Evolutionary conservation across 305 asterid species (phyloP), one percentile per base, ranked within the genome.

Genomic region (Ilex paraguariensis): DNA sequence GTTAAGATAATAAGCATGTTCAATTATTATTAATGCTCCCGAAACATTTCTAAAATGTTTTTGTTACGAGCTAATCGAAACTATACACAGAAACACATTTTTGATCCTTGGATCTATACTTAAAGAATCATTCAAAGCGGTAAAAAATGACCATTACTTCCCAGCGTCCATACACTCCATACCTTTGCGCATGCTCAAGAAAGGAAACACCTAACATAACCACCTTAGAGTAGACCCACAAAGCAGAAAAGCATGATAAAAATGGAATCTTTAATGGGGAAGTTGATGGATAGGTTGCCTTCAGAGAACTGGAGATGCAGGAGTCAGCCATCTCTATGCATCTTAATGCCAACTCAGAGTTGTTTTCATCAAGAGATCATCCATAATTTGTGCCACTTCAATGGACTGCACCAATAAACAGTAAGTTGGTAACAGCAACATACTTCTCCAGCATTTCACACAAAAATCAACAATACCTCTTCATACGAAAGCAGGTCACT

Each of bases 221-320:
- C 81, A 84, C 96, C 80, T 93, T 90, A 67, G 99, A 90, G 79
- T 90, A 86, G 64, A 86, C 83, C 91, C 88, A 90, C 33, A 87
- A 71, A 66, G 95, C 91, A 40, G 97, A 79, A 77, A 90, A 90
- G 77, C 77, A 70, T 42, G 90, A 79, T 9, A 79, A 63, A 73
- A 83, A 82, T 60, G 90, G 75, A 63, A 76, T 71, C 75, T 60
- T 68, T 59, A 85, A 70, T 76, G 70, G 82, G 59, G 74, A 65
- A 63, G 61, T 66, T 64, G 85, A 76, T 53, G 87, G 63, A 56
- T 53, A 69, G 56, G 64, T 77, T 67, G 77, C 81, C 68, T 75
- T 69, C 51, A 58, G 52, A 66, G 81, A 60, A 77, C 60, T 70
- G 56, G 80, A 72, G 67, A 93, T 72, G 48, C 79, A 79, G 50